These are phyloP conservation scores for Sarocladiaceae sp. DNA, from an alignment of 2,329 filamentous ascomycete species.

Conservation along the genomic window DNA sequence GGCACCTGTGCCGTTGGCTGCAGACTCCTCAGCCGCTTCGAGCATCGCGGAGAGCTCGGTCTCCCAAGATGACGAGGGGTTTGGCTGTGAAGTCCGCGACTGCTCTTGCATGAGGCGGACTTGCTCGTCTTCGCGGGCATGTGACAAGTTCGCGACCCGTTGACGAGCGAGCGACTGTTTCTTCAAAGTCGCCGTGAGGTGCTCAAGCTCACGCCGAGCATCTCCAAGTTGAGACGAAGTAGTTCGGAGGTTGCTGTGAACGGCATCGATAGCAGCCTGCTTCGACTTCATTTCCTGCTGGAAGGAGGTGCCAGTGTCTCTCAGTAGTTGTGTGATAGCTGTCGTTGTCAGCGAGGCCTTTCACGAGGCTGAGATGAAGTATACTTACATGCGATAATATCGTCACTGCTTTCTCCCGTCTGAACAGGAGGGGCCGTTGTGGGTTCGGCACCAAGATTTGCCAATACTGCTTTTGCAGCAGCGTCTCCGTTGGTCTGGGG, in stretches of 20 bases:
- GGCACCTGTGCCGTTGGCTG: constrained; percentile 7
- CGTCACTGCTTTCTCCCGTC: constrained; percentile 67
- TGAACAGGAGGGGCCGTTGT: constrained; percentile 13
- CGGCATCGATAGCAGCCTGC: constrained; percentile 73
- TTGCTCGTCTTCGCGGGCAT: constrained; percentile 66
- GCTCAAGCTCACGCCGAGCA: constrained; percentile 66
- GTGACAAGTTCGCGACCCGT: constrained; percentile 71
- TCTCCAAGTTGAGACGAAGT: constrained; percentile 73
- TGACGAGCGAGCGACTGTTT: constrained; percentile 60
- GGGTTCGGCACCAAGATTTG: not conserved
- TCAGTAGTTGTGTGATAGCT: constrained; percentile 79
- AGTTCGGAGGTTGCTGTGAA: constrained; percentile 74
- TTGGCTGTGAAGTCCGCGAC: constrained; percentile 29
- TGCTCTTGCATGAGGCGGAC: constrained; percentile 37
- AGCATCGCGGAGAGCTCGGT: constrained; percentile 44
- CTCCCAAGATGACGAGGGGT: constrained; percentile 43
- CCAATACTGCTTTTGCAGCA: constrained; percentile 1
- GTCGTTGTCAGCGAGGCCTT: constrained; percentile 15
- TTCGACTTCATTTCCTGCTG: constrained; percentile 75
- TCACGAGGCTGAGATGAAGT: not conserved
- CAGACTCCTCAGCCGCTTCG: constrained; percentile 33
- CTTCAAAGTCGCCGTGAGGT: constrained; percentile 58
- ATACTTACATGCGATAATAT: constrained; percentile 70
- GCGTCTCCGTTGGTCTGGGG: constrained; percentile 18
- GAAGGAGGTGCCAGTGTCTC: constrained; percentile 72